Percentiles rank a stretch among this genome's conserved stretches.
Conservation (phyloP, 352 stramenopile species). For the Peronosclerospora sorghi region DNA sequence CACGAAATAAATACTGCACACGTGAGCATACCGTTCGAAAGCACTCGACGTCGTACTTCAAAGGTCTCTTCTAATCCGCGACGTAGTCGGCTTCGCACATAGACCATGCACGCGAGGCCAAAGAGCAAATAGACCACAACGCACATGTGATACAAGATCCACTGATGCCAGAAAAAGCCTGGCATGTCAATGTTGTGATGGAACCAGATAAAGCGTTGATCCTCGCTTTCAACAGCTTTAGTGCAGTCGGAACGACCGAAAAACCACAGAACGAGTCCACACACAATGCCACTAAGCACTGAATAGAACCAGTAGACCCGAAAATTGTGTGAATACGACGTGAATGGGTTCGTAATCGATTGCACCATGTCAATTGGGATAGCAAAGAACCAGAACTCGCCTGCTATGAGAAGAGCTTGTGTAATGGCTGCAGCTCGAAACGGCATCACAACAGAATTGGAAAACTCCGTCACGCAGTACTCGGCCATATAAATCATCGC, state of each 20-base stretch:
- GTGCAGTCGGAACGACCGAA: constrained; percentile 33
- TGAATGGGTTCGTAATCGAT: constrained; percentile 85
- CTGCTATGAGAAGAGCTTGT: constrained; percentile 68
- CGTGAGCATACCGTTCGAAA: constrained; percentile 67
- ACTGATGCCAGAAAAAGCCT: constrained; percentile 73
- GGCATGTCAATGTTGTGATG: constrained; percentile 71
- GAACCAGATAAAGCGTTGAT: constrained; percentile 72
- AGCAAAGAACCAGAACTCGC: constrained; percentile 85
- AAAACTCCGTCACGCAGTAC: constrained; percentile 62
- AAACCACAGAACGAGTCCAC: constrained; percentile 50
- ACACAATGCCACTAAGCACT: constrained; percentile 54
- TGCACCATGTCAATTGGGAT: constrained; percentile 84
- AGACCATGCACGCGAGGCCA: constrained; percentile 53
- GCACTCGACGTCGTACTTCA: constrained; percentile 64
- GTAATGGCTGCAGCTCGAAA: constrained; percentile 56
- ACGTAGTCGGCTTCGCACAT: constrained; percentile 62
- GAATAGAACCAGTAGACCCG: constrained; percentile 80
- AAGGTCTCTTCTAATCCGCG: constrained; percentile 79
- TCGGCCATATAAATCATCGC: constrained; percentile 64
- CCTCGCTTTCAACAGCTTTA: constrained; percentile 9
- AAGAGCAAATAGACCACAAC: constrained; percentile 74
- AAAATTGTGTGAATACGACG: constrained; percentile 78
- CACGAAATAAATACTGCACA: constrained; percentile 80
- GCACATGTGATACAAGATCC: constrained; percentile 75
- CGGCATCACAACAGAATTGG: constrained; percentile 36